Percentiles rank a stretch among this genome's conserved stretches.
phyloP scores from a whole-genome alignment of 495 filamentous ascomycete species.

The Halenospora varia region DNA sequence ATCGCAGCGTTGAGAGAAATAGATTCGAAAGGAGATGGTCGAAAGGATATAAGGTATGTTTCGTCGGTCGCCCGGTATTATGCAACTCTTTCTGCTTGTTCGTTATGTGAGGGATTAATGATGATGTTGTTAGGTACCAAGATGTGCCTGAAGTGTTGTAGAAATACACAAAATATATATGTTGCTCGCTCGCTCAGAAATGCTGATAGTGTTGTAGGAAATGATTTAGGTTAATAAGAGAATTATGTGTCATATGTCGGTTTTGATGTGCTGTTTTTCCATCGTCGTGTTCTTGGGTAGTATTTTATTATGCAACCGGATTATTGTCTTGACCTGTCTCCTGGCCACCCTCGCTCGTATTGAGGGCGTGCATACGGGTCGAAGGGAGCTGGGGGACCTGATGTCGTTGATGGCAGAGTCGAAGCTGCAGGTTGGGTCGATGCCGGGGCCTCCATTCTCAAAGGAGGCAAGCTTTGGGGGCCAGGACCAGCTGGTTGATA shows the following conservation, averaged over 20 bases:
- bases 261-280: neutral
- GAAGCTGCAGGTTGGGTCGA: neutral
- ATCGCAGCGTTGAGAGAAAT: conserved; percentile 4
- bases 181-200: neutral
- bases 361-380: conserved; percentile 17
- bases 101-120: neutral
- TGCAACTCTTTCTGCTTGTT: neutral
- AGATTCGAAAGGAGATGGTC: neutral
- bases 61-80: conserved; percentile 6
- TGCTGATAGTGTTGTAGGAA: neutral
- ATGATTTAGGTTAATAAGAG: neutral
- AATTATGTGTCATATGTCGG: too few species aligned
- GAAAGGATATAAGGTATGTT: neutral
- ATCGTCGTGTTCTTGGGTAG: neutral
- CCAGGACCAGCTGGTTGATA: neutral
- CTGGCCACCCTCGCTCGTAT: conserved; percentile 22
- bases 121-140: neutral
- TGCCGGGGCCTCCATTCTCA: conserved; percentile 20
- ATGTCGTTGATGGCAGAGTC: conserved; percentile 6
- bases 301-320: neutral
- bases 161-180: conserved; percentile 21
- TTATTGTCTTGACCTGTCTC: conserved; percentile 15
- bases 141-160: neutral
- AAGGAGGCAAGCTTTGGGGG: conserved; percentile 18
- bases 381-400: conserved; percentile 13